Evolutionary conservation across 2,329 filamentous ascomycete species (phyloP).

Genomic region (Pseudomassariella vexata): DNA sequence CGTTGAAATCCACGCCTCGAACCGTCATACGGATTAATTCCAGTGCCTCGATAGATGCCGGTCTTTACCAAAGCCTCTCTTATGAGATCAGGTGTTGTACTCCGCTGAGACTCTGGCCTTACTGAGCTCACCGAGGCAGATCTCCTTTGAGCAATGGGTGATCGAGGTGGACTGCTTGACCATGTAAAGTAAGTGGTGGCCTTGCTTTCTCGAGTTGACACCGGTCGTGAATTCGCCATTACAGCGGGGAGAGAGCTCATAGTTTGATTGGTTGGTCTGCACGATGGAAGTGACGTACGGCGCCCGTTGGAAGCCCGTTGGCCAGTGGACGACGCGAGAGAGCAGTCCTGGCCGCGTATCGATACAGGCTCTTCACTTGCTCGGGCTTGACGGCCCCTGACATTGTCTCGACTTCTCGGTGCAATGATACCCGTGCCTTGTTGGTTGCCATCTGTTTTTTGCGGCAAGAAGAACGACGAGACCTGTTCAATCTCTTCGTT

Average conservation of each 20-base stretch:
- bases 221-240: background rate
- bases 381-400: too few species aligned
- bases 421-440: constrained; percentile 6
- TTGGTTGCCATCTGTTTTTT: constrained; percentile 5
- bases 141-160: background rate
- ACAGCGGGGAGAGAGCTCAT: background rate
- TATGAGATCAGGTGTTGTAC: constrained; percentile 1
- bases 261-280: constrained; percentile 1
- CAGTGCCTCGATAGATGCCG: constrained; percentile 6
- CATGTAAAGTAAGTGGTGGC: constrained; percentile 14
- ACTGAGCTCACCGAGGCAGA: background rate
- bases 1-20: background rate
- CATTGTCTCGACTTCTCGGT: too few species aligned
- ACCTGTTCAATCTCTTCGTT: constrained; percentile 28
- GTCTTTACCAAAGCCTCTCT: constrained; percentile 2
- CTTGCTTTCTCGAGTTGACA: constrained; percentile 1
- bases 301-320: too few species aligned
- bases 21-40: constrained; percentile 5
- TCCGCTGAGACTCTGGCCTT: background rate
- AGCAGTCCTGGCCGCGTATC: too few species aligned
- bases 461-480: constrained; percentile 28
- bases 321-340: too few species aligned
- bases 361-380: too few species aligned
- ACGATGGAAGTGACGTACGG: constrained; percentile 8
- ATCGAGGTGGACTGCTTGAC: constrained; percentile 12